Evolutionary conservation across 208 protist species (phyloP), one percentile per base, ranked within the genome.

Genomic region (Trypanosoma cruzi): DNA sequence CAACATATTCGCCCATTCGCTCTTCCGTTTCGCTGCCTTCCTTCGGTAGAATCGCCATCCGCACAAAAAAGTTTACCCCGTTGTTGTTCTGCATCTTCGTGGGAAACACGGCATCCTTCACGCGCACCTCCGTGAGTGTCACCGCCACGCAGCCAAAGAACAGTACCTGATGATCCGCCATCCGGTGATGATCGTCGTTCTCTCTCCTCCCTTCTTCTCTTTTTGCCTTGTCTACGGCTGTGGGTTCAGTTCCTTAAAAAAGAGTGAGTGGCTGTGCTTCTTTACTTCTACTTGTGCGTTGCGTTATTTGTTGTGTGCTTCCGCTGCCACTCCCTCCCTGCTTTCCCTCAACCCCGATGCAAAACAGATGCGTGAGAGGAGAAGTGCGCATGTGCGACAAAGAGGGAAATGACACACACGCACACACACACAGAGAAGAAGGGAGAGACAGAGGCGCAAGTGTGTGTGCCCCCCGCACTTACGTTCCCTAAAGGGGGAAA

Each of bases 111-210:
- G 70, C 67, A n/a, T 88, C 68, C 37, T 77, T 64, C 40, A 90
- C 81, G 4, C 75, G 66, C 57, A 85, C 66, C 24, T 81, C 85
- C 40, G 84, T 73, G 28, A 92, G 68, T 57, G 72, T 82, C 59
- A 78, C 74, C 28, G 72, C 68, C 58, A 95, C 22, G 48, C 73
- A 86, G 50, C 86, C 89, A 67, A 90, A 85, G 58, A 90, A 92
- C 16, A 93, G 50, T 0, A 89, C 70, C 18, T 93, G 57, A 22
- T 75, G 68, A 16, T 48, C 59, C 0, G 50, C 36, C 68, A 66
- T 66, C 24, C 53, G 14, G 16, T 57, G 18, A 14, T 18, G 2
- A 37, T 53, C 26, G 13, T 28, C 24, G 22, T 5, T 10, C 28
- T 40, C 4, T 52, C 29, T 52, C 50, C 20, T 11, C 32, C 37